Base-by-base conservation (phyloP, 2,329 filamentous ascomycete genomes). In the Diaporthe sp. region DNA sequence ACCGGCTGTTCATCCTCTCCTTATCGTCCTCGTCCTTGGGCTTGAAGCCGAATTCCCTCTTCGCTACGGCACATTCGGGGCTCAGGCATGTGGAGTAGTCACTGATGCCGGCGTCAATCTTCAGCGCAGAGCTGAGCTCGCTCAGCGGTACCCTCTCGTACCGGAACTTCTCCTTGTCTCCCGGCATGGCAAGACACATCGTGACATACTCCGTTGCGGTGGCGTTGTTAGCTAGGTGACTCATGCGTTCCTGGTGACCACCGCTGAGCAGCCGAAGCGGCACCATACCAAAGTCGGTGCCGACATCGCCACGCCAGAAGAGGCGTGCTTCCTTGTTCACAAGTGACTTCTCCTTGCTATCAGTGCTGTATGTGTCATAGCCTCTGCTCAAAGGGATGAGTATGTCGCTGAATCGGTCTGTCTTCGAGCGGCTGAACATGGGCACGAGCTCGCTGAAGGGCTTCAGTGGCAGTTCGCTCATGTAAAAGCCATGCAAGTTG, bases 401-500 rank as follows among this genome's bases (percentile, higher is more conserved):
- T 46, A 97, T 94, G 81, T 97, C 95, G 77, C 89, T 91, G 84
- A 94, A 96, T 6, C 92, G 92, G 60, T 90, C 87, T 1, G 92
- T 91, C 79, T 95, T 95, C 67, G 91, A 92, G 75, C 94, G 89
- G 77, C 94, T 94, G 84, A 97, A 97, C 15, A 97, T 86, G 0
- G 95, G 95, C 2, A 94, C 84, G 5, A 97, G 87, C 28, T 92
- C 87, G 76, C 91, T 89, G 1, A 93, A 89, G 0, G 92, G 90
- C 67, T 90, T 90, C 77, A 91, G 87, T 0, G 89, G 87, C 10
- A 93, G 90, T 0, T 93, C 90, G 0, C 90, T 91, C 55, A 94
- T 87, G 81, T 94, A 91, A 80, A 96, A 91, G 57, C 94, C 93
- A 79, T 96, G 94, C 1, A 96, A 87, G 76, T 92, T 88, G 39